Evolutionary conservation across 1,139 yeast species (phyloP), one percentile per base, ranked within the genome.

Genomic region (Debaryomyces sp.): DNA sequence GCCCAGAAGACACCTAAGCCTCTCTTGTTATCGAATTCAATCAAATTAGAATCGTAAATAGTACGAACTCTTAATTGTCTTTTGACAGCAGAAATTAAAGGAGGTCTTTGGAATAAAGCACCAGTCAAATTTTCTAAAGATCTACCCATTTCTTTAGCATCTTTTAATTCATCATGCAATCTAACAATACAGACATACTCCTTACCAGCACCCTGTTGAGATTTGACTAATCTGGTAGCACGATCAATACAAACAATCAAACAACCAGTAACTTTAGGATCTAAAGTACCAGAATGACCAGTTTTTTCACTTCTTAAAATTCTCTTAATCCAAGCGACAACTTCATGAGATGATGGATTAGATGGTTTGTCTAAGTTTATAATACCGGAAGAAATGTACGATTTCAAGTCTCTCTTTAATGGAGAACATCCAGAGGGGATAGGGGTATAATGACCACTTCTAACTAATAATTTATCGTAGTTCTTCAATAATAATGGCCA

Each of bases 171-270:
- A 57, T 92, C 98, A 70, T 94, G 99, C 62, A 94, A 81, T 78
- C 98, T 85, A 52, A 89, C 96, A 61, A 94, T 91, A 79, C 99
- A 94, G 51, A 94, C 99, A 76, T 94, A 94, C 83, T 94, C 99
- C 73, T 94, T 94, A 81, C 99, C 99, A 46, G 99, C 99, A 76
- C 99, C 98, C 75, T 94, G 99, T 77, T 94, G 99, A 51, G 97
- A 89, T 75, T 94, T 94, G 60, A 94, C 99, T 67, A 94, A 81
- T 75, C 99, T 87, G 51, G 99, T 94, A 53, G 99, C 99, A 70
- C 97, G 85, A 73, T 94, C 99, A 61, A 94, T 82, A 82, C 99
- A 94, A 54, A 94, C 99, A 71, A 94, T 94, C 70, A 94, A 81
- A 80, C 99, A 94, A 56, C 96, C 96, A 50, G 99, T 94, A 64